Base-by-base conservation (phyloP, 2,329 filamentous ascomycete genomes). In the Penicillium griseofulvum region DNA sequence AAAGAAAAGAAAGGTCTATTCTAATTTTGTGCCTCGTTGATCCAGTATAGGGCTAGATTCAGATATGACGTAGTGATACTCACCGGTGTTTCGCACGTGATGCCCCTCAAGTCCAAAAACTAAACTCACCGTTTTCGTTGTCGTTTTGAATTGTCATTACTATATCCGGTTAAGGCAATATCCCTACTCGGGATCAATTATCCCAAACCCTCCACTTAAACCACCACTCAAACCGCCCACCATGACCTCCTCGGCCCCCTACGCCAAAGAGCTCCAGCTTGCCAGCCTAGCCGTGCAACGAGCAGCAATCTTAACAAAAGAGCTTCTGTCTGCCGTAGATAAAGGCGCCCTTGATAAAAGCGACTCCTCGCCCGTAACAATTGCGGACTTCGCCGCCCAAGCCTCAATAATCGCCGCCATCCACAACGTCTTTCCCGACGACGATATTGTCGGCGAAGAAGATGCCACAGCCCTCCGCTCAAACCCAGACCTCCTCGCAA, bases 351-450 rank as follows among this genome's bases (percentile, higher is more conserved):
- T 85, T 49, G 77, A 80, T 64, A 87, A 87, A 67, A 75, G 74
- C 53, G 84, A 87, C 67, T 73, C 77, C 46, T 81, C 80, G 0
- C 84, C 84, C 24, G 85, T 87, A 48, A 87, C 85, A 1, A 79
- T 85, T 36, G 84, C 83, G 56, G 84, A 87, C 66, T 86, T 87
- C 65, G 84, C 82, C 38, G 81, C 82, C 2, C 84, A 87, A 68
- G 83, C 84, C 10, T 74, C 87, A 34, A 77, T 87, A 62, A 86
- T 86, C 62, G 76, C 75, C 53, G 79, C 81, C 28, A 71, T 87
- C 43, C 82, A 80, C 63, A 68, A 71, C 28, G 75, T 70, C 44
- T 86, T 84, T 60, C 83, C 83, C 0, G 58, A 70, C 2, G 84
- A 87, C 61, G 65, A 67, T n/a, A 85, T 86, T 59, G 74, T 87